Base-by-base conservation (phyloP, 1,284 basidiomycete genomes). In the Lignosus rhinocerotis region DNA sequence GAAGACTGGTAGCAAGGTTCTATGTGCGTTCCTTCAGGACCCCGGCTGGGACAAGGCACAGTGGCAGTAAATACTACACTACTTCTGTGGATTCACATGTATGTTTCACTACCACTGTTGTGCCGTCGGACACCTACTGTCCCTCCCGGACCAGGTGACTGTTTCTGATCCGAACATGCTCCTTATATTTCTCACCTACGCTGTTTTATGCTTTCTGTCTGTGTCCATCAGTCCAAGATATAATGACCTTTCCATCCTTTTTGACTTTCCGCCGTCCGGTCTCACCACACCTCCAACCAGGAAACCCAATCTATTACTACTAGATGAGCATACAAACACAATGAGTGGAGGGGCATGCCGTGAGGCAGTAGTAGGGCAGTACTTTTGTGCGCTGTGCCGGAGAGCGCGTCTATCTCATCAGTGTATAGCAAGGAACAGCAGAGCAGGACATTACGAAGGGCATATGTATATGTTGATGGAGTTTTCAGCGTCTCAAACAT, bases 1-100 rank as follows among this genome's bases (percentile, higher is more conserved):
- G 3, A 66, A 96, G 93, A 99, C 96, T 0, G 96, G 96, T 38
- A 96, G 93, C 76, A 98, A 98, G 74, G 95, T 98, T 7, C 80
- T 99, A 16, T 96, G 94, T 65, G 96, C 96, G 7, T 99, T 99
- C 78, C 78, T 99, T 47, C 96, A 99, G 77, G 91, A 94, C 73
- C 90, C 92, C 43, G 82, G 82, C 61, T 93, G 92, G 92, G 90
- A 93, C 63, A 90, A 85, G 74, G 64, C 81, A 2, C 88, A 90
- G 69, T 92, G 89, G 90, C 62, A 64, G 58, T 64, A 41, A 55
- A 49, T 49, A 34, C 39, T 12, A 25, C 46, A 17, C 44, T 11
- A 19, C 8, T n/a, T 3, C 25, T 25, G 4, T 25, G 41, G 3
- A 6, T 43, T 19, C 5, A 3, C 14, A 2, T 12, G 21, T 45